Percentiles rank a stretch among this genome's conserved stretches.
Evolutionary conservation across 2,329 filamentous ascomycete species (phyloP).

Genomic region (Aspergillus melleus): DNA sequence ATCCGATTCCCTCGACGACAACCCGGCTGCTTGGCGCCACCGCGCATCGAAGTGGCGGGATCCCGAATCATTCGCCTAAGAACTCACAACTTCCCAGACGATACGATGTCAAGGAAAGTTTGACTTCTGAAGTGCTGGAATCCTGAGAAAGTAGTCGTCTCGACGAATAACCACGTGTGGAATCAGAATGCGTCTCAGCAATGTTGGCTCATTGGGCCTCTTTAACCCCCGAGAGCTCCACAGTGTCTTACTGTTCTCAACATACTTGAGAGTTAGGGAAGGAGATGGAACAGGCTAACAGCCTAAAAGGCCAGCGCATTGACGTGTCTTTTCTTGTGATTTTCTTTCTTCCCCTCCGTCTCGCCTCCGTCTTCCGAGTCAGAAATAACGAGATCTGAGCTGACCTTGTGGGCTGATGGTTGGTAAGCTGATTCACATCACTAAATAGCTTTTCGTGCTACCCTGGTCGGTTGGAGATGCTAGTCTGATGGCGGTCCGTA

Average conservation of each 20-base stretch:
- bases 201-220: background rate
- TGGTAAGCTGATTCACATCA: background rate
- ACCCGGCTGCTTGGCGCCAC: background rate
- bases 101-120: background rate
- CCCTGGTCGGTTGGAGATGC: background rate
- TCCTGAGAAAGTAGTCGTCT: background rate
- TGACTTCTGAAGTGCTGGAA: background rate
- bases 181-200: background rate
- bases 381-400: background rate
- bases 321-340: background rate
- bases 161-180: background rate
- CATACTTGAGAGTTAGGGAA: too few relatives aligned
- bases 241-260: background rate
- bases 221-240: background rate
- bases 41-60: background rate
- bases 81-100: background rate
- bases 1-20: too few relatives aligned
- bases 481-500: background rate
- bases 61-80: background rate
- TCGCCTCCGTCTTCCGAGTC: background rate
- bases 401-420: background rate
- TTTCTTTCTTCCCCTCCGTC: too few relatives aligned
- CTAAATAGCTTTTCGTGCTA: background rate
- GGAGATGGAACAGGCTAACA: background rate
- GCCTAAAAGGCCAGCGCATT: background rate